phyloP scores from a whole-genome alignment of 2,329 filamentous ascomycete species.

The Colletotrichum sp. region DNA sequence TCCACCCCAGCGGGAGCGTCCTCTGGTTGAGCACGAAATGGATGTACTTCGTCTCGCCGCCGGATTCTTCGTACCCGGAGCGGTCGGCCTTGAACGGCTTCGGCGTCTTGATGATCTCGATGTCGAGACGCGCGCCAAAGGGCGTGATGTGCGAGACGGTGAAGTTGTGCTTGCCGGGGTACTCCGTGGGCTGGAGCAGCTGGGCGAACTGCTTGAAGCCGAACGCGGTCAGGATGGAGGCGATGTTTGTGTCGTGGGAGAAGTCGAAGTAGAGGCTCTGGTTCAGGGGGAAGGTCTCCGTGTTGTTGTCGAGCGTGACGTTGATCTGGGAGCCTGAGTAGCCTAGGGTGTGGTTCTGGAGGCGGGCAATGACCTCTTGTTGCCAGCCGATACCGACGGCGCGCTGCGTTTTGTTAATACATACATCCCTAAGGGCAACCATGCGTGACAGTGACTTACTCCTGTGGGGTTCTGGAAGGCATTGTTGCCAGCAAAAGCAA shows the following conservation, averaged over 20 bases:
- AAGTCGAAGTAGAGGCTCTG: constrained; percentile 81
- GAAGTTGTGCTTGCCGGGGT: constrained; percentile 65
- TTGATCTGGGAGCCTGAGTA: constrained; percentile 69
- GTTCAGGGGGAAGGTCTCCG: constrained; percentile 73
- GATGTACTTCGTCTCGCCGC: constrained; percentile 68
- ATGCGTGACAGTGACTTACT: constrained; percentile 39
- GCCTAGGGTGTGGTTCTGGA: constrained; percentile 68
- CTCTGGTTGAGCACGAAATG: constrained; percentile 79
- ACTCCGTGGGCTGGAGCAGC: constrained; percentile 58
- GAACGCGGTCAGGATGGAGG: constrained; percentile 73
- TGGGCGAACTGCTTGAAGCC: constrained; percentile 72
- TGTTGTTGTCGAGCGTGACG: constrained; percentile 71
- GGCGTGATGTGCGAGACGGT: constrained; percentile 72
- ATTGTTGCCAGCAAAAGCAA: constrained; percentile 66
- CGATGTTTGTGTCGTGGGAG: constrained; percentile 77
- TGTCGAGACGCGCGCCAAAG: constrained; percentile 75
- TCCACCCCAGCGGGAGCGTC: constrained; percentile 71
- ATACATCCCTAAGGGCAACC: constrained; percentile 38
- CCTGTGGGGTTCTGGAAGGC: constrained; percentile 70
- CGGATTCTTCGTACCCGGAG: constrained; percentile 54
- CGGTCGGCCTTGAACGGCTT: constrained; percentile 63
- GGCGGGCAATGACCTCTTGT: constrained; percentile 73
- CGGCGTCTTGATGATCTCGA: constrained; percentile 74
- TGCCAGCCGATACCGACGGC: constrained; percentile 78
- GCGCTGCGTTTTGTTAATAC: constrained; percentile 44